phyloP scores from a whole-genome alignment of 208 protist genomes.

The Acanthamoeba culbertsoni region DNA sequence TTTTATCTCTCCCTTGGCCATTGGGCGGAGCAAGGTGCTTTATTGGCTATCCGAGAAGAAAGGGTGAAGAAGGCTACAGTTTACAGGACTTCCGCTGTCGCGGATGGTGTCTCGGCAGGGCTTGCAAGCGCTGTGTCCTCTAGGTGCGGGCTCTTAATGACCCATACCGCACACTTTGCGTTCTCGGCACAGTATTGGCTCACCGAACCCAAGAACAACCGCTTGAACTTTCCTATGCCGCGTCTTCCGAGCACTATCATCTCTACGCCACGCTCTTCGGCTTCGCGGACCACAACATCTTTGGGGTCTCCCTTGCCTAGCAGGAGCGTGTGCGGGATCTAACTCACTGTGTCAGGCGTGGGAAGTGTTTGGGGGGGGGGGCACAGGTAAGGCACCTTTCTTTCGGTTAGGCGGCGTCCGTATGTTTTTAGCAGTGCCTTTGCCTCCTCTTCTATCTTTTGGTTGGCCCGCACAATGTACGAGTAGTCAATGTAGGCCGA shows the following conservation, averaged over 20 bases:
- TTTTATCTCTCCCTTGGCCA: background rate
- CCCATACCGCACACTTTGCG: constrained; percentile 28
- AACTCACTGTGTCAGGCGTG: too few species aligned
- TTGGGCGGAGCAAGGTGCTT: background rate
- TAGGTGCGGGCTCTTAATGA: constrained; percentile 34
- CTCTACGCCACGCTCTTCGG: constrained; percentile 25
- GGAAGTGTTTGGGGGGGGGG: background rate
- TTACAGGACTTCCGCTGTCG: background rate
- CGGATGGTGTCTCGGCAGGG: background rate
- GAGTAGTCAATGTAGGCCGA: constrained; percentile 56
- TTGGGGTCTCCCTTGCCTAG: constrained; percentile 59
- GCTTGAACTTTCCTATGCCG: constrained; percentile 33
- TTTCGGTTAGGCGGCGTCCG: background rate
- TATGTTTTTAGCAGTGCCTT: constrained; percentile 38
- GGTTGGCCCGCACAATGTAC: constrained; percentile 37
- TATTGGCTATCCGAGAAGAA: background rate
- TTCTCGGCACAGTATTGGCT: constrained; percentile 55
- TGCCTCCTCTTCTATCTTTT: constrained; percentile 50
- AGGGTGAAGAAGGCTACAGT: too few species aligned
- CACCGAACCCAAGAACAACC: constrained; percentile 56
- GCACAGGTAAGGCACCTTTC: background rate
- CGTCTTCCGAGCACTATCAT: background rate
- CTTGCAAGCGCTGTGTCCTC: background rate
- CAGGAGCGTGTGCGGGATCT: constrained; percentile 51
- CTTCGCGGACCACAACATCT: constrained; percentile 13